Evolutionary conservation across 2,329 filamentous ascomycete species (phyloP).

Genomic region (Claviceps cyperi): DNA sequence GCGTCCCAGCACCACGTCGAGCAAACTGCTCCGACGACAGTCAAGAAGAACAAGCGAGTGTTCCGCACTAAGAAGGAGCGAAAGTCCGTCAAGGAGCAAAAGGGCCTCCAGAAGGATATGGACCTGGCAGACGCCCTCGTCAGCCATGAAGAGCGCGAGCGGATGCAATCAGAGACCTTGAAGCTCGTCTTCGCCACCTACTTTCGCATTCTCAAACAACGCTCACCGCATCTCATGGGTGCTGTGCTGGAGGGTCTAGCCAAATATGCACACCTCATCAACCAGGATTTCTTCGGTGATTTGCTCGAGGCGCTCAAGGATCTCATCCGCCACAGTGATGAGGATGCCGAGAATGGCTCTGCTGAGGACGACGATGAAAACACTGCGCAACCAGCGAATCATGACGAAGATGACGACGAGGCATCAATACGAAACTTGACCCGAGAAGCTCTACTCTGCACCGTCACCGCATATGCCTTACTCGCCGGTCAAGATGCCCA

Average conservation of each 20-base stretch:
- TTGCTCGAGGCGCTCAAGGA: conserved; percentile 89
- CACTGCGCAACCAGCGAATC: neutral
- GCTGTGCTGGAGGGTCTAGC: conserved; percentile 88
- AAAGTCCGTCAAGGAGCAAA: conserved; percentile 74
- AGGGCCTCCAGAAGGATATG: conserved; percentile 84
- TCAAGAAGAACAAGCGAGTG: conserved; percentile 59
- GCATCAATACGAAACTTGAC: conserved; percentile 53
- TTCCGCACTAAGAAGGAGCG: conserved; percentile 81
- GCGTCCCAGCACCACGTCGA: conserved; percentile 69
- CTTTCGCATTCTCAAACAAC: conserved; percentile 81
- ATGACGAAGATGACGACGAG: conserved; percentile 23
- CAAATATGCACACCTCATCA: conserved; percentile 91
- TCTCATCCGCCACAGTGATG: conserved; percentile 63
- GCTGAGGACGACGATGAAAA: conserved; percentile 15
- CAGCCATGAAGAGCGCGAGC: conserved; percentile 80
- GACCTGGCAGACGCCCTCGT: conserved; percentile 81
- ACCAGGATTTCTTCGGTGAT: conserved; percentile 97
- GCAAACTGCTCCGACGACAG: conserved; percentile 8
- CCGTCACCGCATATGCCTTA: conserved; percentile 91
- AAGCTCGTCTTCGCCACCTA: conserved; percentile 94
- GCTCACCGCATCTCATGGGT: conserved; percentile 79
- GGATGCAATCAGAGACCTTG: conserved; percentile 87
- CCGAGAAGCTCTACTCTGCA: conserved; percentile 82
- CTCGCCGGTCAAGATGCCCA: conserved; percentile 86
- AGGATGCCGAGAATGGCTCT: conserved; percentile 32